Evolutionary conservation across 2,329 filamentous ascomycete genomes (phyloP).

Genomic region (Phyllosticta citriasiana): DNA sequence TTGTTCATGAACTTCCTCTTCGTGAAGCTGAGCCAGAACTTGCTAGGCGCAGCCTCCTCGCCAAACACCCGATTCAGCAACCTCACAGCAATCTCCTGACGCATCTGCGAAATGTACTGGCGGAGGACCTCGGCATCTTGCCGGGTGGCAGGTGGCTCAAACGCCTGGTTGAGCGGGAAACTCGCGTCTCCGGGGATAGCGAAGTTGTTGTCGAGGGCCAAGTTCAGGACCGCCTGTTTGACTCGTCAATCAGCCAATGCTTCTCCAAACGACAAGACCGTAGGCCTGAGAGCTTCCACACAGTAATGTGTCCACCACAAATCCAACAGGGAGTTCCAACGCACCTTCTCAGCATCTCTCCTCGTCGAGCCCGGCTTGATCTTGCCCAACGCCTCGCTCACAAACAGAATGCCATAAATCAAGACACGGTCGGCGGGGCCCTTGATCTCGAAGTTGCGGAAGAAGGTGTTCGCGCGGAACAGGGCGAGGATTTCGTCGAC

Average conservation of each 20-base stretch:
- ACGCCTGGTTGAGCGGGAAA: conserved; percentile 94
- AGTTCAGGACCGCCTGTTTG: conserved; percentile 67
- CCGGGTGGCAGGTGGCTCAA: conserved; percentile 76
- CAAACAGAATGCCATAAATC: conserved; percentile 92
- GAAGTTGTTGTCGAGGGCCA: conserved; percentile 88
- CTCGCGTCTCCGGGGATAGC: conserved; percentile 85
- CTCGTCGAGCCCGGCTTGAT: conserved; percentile 64
- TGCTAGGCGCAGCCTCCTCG: conserved; percentile 55
- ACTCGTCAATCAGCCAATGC: no score
- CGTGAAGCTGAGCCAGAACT: conserved; percentile 98
- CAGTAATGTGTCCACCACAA: neutral
- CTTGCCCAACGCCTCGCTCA: conserved; percentile 82
- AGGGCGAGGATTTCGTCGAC: conserved; percentile 86
- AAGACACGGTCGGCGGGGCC: conserved; percentile 87
- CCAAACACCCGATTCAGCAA: conserved; percentile 81
- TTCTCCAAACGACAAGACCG: neutral
- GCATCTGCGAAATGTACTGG: conserved; percentile 83
- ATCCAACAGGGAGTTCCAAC: neutral
- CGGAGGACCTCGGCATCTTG: conserved; percentile 82
- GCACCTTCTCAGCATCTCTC: conserved; percentile 56
- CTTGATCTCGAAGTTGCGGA: conserved; percentile 99
- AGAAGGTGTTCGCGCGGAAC: conserved; percentile 97
- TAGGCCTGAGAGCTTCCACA: neutral
- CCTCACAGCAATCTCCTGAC: conserved; percentile 78
- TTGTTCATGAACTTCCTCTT: conserved; percentile 99